phyloP scores from a whole-genome alignment of 2,329 filamentous ascomycete genomes.

The Mycosphaerella sp. region DNA sequence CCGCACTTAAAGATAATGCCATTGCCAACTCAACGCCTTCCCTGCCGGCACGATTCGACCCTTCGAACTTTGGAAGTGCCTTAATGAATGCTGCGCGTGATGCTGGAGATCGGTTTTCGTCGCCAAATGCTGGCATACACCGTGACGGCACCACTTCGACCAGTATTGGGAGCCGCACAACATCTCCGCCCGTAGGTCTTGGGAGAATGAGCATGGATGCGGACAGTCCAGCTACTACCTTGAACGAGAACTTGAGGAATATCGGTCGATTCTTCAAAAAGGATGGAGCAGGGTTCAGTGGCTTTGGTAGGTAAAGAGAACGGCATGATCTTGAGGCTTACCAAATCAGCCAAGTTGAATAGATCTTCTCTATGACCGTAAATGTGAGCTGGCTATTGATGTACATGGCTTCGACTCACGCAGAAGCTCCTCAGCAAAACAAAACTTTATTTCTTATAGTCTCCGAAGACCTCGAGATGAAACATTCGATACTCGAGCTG shows the following conservation, averaged over 20 bases:
- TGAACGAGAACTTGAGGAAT: slow-evolving; percentile 92
- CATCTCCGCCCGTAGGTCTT: slow-evolving; percentile 27
- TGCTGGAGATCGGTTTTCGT: slow-evolving; percentile 63
- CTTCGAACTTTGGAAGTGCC: slow-evolving; percentile 75
- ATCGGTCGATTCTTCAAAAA: slow-evolving; percentile 94
- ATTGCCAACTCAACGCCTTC: slow-evolving; percentile 32
- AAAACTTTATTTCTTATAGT: too few relatives aligned
- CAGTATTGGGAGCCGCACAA: slow-evolving; percentile 32
- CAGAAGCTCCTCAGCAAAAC: too few relatives aligned
- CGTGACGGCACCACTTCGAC: slow-evolving; percentile 22
- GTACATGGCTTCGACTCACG: too few relatives aligned
- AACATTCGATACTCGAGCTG: too few relatives aligned
- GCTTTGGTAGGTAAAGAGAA: slow-evolving; percentile 23
- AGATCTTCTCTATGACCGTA: too few relatives aligned
- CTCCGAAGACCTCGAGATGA: too few relatives aligned
- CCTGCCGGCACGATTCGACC: slow-evolving; percentile 59
- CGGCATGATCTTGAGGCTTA: too few relatives aligned
- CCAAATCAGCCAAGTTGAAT: too few relatives aligned
- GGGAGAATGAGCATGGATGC: slow-evolving; percentile 22
- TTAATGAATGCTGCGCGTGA: slow-evolving; percentile 77
- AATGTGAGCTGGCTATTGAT: too few relatives aligned
- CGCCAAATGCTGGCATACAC: slow-evolving; percentile 42
- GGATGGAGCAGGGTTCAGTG: slow-evolving; percentile 60
- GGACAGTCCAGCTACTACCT: slow-evolving; percentile 50
- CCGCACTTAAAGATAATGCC: slow-evolving; percentile 38